Evolutionary conservation across 192 early-diverging fungal species (phyloP).

Genomic region (Kappamyces sp.): DNA sequence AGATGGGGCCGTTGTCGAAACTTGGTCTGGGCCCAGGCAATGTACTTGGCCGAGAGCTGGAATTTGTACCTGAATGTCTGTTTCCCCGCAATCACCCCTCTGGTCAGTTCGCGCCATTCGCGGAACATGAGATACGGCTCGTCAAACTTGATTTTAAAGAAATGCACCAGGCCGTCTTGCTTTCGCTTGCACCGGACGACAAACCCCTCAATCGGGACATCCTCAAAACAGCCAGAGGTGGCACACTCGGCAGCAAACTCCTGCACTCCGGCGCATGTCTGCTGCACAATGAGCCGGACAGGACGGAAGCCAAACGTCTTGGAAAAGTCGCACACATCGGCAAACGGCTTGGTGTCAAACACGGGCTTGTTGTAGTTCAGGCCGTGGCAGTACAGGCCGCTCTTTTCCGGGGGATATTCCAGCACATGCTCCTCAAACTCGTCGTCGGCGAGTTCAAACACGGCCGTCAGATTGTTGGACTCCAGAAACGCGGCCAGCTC

Average conservation of each 20-base stretch:
- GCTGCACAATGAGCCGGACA: conserved; percentile 48
- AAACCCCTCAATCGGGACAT: conserved; percentile 81
- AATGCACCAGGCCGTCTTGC: conserved; percentile 26
- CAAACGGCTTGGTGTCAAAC: conserved; percentile 35
- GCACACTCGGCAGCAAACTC: conserved; percentile 63
- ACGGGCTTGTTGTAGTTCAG: conserved; percentile 67
- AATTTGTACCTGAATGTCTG: conserved; percentile 29
- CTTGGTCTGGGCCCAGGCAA: conserved; percentile 64
- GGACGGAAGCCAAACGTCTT: conserved; percentile 65
- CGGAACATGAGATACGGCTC: conserved; percentile 91
- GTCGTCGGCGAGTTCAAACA: conserved; percentile 91
- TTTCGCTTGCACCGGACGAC: conserved; percentile 69
- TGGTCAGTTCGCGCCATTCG: conserved; percentile 95
- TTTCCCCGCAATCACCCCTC: conserved; percentile 42
- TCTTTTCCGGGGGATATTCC: conserved; percentile 66
- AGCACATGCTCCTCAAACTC: conserved; percentile 94
- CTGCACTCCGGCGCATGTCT: conserved; percentile 58
- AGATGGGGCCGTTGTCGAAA: conserved; percentile 54
- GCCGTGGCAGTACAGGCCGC: conserved; percentile 90
- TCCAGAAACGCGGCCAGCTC: conserved; percentile 73
- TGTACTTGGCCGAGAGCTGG: conserved; percentile 63
- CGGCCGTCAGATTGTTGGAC: conserved; percentile 70
- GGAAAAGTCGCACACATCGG: conserved; percentile 61
- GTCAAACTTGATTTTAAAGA: conserved; percentile 96
- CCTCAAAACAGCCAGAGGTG: conserved; percentile 57